Base-by-base conservation (phyloP, 2,329 filamentous ascomycete genomes). In the Pezicula radicicola region DNA sequence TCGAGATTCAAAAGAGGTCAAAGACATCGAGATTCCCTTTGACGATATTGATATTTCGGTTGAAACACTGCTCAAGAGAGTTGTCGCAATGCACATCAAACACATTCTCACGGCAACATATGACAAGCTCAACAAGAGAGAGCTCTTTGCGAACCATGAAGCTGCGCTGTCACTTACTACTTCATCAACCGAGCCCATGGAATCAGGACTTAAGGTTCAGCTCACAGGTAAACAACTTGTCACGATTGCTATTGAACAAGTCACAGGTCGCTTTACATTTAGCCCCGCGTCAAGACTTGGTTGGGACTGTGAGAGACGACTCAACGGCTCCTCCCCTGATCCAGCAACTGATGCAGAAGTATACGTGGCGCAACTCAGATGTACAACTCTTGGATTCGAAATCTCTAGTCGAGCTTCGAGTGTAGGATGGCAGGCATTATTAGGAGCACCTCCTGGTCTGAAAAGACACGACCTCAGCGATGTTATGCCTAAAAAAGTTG, bases 201-300 rank as follows among this genome's bases (percentile, higher is more conserved):
- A 87, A 36, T 92, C 88, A 43, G 75, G 71, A 30, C 75, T 97
- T 49, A 76, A 76, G 30, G 78, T 93, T 60, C 85, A 89, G 58
- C 74, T 96, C 27, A 87, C 88, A 4, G 74, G 77, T n/a, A 74
- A 78, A 25, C 77, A 83, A 50, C 72, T 76, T 36, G 71, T 88
- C 33, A 80, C 75, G 6, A 69, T 96, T 27, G 77, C 81, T 16
- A 77, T 97, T 44, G 90, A 96, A 59, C 84, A 88, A 0, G 83
- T 89, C 25, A 91, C 88, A 0, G 94, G 94, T n/a, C 72, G 78
- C 10, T 87, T 91, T 55, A 81, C 84, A 9, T 70, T 96, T 36
- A 81, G 83, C 52, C 88, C 91, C 54, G 79, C 80, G 47, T 81
- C 81, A 3, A 76, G 74, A 52, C 71, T 78, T 42, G 75, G 79